Conservation (phyloP, 2,329 filamentous ascomycete genomes). For the Colletotrichum gigasporum region DNA sequence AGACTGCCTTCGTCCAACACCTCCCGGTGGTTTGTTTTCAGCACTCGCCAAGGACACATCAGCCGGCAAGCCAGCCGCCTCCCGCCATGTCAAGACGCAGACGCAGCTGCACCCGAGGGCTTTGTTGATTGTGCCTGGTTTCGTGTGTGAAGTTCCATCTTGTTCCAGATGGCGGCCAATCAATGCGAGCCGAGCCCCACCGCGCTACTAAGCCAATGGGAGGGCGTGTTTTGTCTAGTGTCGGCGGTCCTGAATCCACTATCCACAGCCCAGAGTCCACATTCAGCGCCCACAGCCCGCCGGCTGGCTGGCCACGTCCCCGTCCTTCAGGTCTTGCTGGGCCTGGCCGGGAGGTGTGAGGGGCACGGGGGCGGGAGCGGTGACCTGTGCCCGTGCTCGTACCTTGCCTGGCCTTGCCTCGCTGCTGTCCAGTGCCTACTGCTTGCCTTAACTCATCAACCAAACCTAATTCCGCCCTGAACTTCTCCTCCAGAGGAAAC, state of each 20-base stretch:
- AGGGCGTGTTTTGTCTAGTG: neutral
- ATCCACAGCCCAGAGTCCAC: neutral
- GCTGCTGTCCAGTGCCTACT: neutral
- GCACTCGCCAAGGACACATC: no score
- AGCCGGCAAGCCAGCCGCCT: no score
- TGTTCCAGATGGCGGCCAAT: constrained; percentile 32
- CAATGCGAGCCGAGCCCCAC: constrained; percentile 19
- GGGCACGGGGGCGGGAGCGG: constrained; percentile 24
- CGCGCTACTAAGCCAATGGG: neutral
- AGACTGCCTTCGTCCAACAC: no score
- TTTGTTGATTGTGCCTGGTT: constrained; percentile 27
- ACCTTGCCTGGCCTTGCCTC: neutral
- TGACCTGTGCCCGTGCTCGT: constrained; percentile 14
- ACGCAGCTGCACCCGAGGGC: neutral
- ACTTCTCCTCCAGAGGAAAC: constrained; percentile 28
- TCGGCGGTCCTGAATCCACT: neutral
- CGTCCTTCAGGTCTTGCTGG: neutral
- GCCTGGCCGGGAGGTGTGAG: constrained; percentile 8
- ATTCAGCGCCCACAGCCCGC: constrained; percentile 10
- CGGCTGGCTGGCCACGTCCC: constrained; percentile 2
- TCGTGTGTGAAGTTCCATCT: constrained; percentile 31
- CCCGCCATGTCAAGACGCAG: no score
- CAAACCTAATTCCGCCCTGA: constrained; percentile 7
- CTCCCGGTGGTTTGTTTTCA: no score
- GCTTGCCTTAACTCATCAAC: constrained; percentile 3